Percentiles rank a stretch among this genome's conserved stretches.
Conservation (phyloP, 805 yeast species). For the Yarrowia deformans region DNA sequence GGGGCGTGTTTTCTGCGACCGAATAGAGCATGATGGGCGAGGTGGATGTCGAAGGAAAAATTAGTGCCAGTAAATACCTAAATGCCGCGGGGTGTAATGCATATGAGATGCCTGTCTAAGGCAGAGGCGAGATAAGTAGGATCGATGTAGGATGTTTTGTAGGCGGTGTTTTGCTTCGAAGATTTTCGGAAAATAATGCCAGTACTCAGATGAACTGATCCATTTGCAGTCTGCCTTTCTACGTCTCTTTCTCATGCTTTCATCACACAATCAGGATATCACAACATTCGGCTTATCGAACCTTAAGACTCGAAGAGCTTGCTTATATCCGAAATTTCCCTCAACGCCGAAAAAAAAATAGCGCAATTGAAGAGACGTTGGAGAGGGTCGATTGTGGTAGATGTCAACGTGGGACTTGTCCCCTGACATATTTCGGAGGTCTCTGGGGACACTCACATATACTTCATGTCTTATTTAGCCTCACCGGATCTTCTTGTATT, state of each 20-base stretch:
- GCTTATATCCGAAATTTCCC: constrained; percentile 27
- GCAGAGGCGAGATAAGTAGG: neutral
- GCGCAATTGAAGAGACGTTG: neutral
- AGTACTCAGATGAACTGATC: neutral
- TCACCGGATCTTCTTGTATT: neutral
- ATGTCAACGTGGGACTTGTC: too few species aligned
- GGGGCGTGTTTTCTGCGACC: constrained; percentile 22
- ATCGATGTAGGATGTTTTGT: too few species aligned
- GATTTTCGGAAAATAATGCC: neutral
- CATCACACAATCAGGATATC: neutral
- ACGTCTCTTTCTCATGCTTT: neutral
- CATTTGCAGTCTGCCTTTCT: too few species aligned
- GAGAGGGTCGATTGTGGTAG: too few species aligned
- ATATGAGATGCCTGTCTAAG: constrained; percentile 9
- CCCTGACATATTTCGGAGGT: too few species aligned
- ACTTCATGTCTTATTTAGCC: neutral
- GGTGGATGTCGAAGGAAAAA: neutral
- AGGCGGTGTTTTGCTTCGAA: neutral
- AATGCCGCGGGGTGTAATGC: constrained; percentile 35
- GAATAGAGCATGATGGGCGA: constrained; percentile 10
- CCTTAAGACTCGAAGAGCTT: neutral
- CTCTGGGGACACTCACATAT: too few species aligned
- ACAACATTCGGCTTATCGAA: neutral
- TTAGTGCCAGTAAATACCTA: constrained; percentile 18
- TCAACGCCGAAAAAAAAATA: neutral